Base-by-base conservation (phyloP, 345 rosid species). In the Isatis tinctoria region DNA sequence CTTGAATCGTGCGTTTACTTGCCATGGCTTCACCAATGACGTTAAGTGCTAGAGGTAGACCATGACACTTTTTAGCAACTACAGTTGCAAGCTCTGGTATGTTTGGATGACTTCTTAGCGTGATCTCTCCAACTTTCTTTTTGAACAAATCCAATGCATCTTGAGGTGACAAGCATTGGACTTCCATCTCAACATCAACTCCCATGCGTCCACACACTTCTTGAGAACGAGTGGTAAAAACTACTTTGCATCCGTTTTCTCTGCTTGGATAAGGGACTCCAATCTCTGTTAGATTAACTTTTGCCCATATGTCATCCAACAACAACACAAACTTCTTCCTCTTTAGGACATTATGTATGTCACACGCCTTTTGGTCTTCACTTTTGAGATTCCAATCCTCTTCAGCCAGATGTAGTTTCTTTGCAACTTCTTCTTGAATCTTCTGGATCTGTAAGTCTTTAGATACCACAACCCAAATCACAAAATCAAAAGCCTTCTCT, bases 281-380 rank as follows among this genome's bases (percentile, higher is more conserved):
- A 2, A 71, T 35, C 40, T 58, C 16, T 0, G 37, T 2, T 30
- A 77, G 13, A n/a, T 71, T 1, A 65, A 53, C 14, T 30, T 60
- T n/a, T 10, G 40, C 3, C 80, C 80, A 77, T 16, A 71, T 17
- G 36, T 77, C 76, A 66, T 77, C 80, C 8, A 71, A 6, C 7
- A 77, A 28, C 37, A 77, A 2, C 26, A 77, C 37, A 28, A 77
- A 77, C 22, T 16, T 70, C 28, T 65, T 77, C 5, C 22, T 44
- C 17, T 0, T 27, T 14, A 77, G 17, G 60, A 54, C 16, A 27
- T 3, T 54, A 9, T 52, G 33, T 54, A 54, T 58, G 2, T 22
- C 37, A 36, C 11, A 8, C 0, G 48, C 8, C 16, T 53, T 56
- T 56, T 56, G 60, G 0, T 16, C 18, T 33, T 58, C 6, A 9